Percentiles rank a stretch among this genome's conserved stretches.
These are phyloP conservation scores for Peniophora sp. DNA, from an alignment of 1,284 basidiomycete genomes.

Conservation along the genomic window DNA sequence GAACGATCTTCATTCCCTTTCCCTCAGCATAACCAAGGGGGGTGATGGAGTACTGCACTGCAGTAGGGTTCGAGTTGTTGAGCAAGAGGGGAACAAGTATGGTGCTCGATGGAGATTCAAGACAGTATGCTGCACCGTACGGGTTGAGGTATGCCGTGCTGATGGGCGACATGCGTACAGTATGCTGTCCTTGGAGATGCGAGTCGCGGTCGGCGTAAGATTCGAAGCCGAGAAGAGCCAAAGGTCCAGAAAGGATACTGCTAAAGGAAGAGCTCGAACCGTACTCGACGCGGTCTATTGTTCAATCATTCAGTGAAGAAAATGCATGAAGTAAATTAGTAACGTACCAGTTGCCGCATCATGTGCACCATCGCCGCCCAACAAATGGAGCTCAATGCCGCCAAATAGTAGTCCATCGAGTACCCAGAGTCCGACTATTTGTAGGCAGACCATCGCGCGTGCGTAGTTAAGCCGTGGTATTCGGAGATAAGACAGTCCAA, in stretches of 20 bases:
- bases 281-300: neutral
- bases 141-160: constrained; percentile 83
- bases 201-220: constrained; percentile 28
- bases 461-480: constrained; percentile 74
- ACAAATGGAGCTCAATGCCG: constrained; percentile 29
- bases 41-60: constrained; percentile 70
- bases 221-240: constrained; percentile 37
- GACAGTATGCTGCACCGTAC: constrained; percentile 59
- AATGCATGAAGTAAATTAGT: neutral
- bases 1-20: constrained; percentile 24
- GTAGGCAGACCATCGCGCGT: constrained; percentile 50
- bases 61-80: constrained; percentile 82
- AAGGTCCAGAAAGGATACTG: constrained; percentile 36
- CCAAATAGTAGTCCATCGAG: constrained; percentile 70
- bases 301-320: constrained; percentile 5
- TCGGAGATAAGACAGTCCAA: constrained; percentile 54
- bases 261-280: constrained; percentile 12
- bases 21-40: constrained; percentile 52
- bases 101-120: constrained; percentile 45
- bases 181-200: constrained; percentile 84
- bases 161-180: constrained; percentile 84
- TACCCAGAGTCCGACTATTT: constrained; percentile 50
- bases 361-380: constrained; percentile 12
- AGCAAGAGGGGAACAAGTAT: constrained; percentile 76
- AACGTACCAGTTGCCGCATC: constrained; percentile 7